These are phyloP conservation scores for Taiozyma onychis DNA, from an alignment of 1,139 yeast genomes.

Conservation along the genomic window DNA sequence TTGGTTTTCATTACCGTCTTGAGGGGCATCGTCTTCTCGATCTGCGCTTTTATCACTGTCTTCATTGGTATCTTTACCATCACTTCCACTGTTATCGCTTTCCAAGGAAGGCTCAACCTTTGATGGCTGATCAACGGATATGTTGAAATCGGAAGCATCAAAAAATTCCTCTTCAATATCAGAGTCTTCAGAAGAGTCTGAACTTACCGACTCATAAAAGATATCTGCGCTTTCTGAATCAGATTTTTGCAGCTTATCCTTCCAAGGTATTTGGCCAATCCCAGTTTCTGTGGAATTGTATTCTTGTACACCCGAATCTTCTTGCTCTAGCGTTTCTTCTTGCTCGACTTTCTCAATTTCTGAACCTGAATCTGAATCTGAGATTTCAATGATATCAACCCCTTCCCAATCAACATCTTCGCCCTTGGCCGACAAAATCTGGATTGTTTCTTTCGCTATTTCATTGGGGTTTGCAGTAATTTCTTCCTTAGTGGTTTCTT, in stretches of 20 bases:
- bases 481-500: conserved; percentile 44
- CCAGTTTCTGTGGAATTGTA: background rate
- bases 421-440: background rate
- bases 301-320: background rate
- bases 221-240: background rate
- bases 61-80: conserved; percentile 6
- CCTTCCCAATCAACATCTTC: background rate
- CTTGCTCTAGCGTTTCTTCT: background rate
- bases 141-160: conserved; percentile 21
- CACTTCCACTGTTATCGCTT: conserved; percentile 28
- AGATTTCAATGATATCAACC: conserved; percentile 29
- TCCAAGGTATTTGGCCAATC: background rate
- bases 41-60: background rate
- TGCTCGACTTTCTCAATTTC: background rate
- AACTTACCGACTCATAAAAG: background rate
- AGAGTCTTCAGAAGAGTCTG: background rate
- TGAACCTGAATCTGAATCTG: conserved; percentile 38
- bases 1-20: background rate
- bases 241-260: background rate
- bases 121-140: conserved; percentile 49
- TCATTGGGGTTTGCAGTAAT: background rate
- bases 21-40: background rate
- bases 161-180: conserved; percentile 72
- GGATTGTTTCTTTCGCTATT: background rate
- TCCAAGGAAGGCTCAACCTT: conserved; percentile 48